These are phyloP conservation scores for Pezicula radicicola DNA, from an alignment of 2,329 filamentous ascomycete species.

Conservation along the genomic window DNA sequence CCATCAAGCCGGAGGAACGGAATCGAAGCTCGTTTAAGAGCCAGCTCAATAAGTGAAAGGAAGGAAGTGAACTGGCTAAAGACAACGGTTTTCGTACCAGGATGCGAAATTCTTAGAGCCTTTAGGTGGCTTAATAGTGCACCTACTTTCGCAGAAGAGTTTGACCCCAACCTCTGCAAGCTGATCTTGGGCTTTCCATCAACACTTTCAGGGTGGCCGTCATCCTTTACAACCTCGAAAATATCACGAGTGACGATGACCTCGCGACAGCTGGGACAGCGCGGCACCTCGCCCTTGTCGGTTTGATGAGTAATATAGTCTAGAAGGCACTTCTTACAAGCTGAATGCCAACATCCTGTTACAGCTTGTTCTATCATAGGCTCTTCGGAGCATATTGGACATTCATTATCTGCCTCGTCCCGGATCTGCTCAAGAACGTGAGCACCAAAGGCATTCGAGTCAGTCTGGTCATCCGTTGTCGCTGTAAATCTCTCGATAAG, in stretches of 20 bases:
- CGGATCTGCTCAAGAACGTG: conserved; percentile 90
- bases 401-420: conserved; percentile 83
- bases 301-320: conserved; percentile 86
- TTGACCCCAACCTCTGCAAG: conserved; percentile 57
- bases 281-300: conserved; percentile 70
- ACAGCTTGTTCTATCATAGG: conserved; percentile 94
- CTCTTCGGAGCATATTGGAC: conserved; percentile 91
- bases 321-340: conserved; percentile 90
- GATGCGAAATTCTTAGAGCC: conserved; percentile 60
- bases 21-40: conserved; percentile 69
- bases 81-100: conserved; percentile 79
- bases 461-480: conserved; percentile 56
- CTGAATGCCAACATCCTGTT: conserved; percentile 96
- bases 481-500: conserved; percentile 83
- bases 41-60: conserved; percentile 83
- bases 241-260: conserved; percentile 78
- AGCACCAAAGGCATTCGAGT: conserved; percentile 73
- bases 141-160: conserved; percentile 85
- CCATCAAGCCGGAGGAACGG: conserved; percentile 87
- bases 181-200: conserved; percentile 50
- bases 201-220: conserved; percentile 49
- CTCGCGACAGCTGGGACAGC: conserved; percentile 89
- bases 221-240: conserved; percentile 87
- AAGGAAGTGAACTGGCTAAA: conserved; percentile 99
- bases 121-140: conserved; percentile 75